Percentiles rank a stretch among this genome's conserved stretches.
Evolutionary conservation across 148 eudicot genomes (phyloP).

Genomic region (Hydrangea macrophylla): DNA sequence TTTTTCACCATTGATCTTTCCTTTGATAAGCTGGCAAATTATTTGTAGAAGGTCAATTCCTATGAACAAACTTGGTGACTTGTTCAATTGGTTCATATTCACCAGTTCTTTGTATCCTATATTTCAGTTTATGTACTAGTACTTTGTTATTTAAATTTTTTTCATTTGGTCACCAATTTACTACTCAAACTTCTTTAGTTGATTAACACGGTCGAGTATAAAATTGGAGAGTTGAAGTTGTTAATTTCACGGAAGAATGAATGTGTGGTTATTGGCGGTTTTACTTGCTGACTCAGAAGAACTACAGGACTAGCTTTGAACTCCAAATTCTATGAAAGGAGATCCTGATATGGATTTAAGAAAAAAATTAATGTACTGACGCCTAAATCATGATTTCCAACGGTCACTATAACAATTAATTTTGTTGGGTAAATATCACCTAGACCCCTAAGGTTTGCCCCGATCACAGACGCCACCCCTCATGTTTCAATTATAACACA

Average conservation of each 20-base stretch:
- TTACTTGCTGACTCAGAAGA: constrained; percentile 10
- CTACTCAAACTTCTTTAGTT: background rate
- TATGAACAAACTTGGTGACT: background rate
- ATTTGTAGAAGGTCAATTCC: background rate
- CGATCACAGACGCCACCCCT: too few species aligned
- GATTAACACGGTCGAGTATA: background rate
- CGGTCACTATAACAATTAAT: background rate
- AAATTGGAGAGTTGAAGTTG: background rate
- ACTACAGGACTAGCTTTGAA: too few species aligned
- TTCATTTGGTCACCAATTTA: background rate
- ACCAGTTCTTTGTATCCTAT: background rate
- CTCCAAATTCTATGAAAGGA: background rate
- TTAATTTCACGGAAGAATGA: background rate
- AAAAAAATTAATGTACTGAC: background rate
- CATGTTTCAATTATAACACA: too few species aligned
- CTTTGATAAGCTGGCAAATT: background rate
- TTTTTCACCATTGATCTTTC: background rate
- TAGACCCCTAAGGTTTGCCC: too few species aligned
- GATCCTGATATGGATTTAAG: background rate
- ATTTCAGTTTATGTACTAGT: background rate
- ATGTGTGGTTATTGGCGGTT: background rate
- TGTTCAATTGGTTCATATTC: background rate
- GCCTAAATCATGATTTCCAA: background rate
- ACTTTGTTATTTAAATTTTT: background rate
- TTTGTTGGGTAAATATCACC: too few species aligned